phyloP scores from a whole-genome alignment of 805 yeast genomes.

The Candida tibetensis region DNA sequence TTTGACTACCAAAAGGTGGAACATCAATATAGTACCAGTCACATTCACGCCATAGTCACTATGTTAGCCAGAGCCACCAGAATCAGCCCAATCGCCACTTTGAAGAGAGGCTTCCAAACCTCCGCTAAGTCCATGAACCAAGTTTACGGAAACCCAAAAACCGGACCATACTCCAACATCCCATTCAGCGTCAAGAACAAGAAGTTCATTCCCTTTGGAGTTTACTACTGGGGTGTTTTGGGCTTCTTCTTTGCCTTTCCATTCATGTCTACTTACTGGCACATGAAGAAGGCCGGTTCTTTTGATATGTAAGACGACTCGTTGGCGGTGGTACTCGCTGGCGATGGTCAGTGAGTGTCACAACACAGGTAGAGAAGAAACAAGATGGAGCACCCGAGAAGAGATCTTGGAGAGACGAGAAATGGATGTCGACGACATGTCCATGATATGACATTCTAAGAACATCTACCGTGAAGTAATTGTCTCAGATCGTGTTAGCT shows the following conservation, averaged over 20 bases:
- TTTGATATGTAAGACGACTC: constrained; percentile 6
- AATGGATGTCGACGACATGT: too few species aligned
- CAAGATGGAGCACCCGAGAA: too few species aligned
- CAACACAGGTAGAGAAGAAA: too few species aligned
- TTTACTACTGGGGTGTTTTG: constrained; percentile 77
- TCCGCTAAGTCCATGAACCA: constrained; percentile 36
- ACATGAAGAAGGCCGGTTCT: constrained; percentile 81
- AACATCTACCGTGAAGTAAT: too few species aligned
- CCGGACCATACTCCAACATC: constrained; percentile 84
- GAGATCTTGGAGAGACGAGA: too few species aligned
- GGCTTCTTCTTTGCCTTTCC: constrained; percentile 52
- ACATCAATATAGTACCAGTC: too few species aligned
- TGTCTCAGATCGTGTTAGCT: too few species aligned
- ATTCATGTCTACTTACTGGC: constrained; percentile 73
- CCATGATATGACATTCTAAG: too few species aligned
- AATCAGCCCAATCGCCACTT: constrained; percentile 13
- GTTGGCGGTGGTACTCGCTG: too few species aligned
- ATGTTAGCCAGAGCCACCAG: constrained; percentile 15
- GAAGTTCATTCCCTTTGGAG: constrained; percentile 75
- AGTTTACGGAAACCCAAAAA: constrained; percentile 38
- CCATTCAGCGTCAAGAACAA: constrained; percentile 95
- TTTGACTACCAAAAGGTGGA: too few species aligned
- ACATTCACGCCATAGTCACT: background rate
- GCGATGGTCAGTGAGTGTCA: too few species aligned
- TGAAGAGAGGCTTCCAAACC: constrained; percentile 43